Percentiles rank a stretch among this genome's conserved stretches.
phyloP scores from a whole-genome alignment of 2,329 filamentous ascomycete genomes.

The Arthrobotrys entomopaga region DNA sequence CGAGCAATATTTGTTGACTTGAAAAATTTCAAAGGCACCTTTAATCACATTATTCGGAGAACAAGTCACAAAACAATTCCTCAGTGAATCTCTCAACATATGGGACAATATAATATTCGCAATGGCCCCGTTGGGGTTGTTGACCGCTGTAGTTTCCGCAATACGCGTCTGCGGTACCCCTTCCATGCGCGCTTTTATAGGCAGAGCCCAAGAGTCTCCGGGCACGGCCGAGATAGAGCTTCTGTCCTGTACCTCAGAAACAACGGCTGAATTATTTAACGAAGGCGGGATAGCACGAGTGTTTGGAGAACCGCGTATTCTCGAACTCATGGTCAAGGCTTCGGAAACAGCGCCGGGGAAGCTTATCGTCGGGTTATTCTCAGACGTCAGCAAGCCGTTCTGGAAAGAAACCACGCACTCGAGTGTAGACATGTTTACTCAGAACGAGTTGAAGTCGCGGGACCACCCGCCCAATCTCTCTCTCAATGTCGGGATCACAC shows the following conservation, averaged over 20 bases:
- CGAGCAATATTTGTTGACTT: background rate
- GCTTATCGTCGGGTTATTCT: constrained; percentile 20
- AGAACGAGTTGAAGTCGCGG: constrained; percentile 33
- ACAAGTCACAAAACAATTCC: constrained; percentile 62
- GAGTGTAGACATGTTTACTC: constrained; percentile 5
- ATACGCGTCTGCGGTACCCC: constrained; percentile 60
- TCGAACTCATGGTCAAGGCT: constrained; percentile 40
- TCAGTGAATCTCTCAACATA: constrained; percentile 60
- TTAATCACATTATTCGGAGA: constrained; percentile 63
- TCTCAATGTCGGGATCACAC: constrained; percentile 45
- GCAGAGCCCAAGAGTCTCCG: constrained; percentile 30
- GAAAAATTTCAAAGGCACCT: constrained; percentile 49
- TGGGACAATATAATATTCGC: constrained; percentile 56
- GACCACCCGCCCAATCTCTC: constrained; percentile 52
- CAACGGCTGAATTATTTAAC: constrained; percentile 27
- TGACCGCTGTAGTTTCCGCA: constrained; percentile 61
- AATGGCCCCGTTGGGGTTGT: constrained; percentile 60
- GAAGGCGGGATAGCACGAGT: constrained; percentile 46
- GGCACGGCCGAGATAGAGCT: constrained; percentile 39
- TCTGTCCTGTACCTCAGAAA: constrained; percentile 42
- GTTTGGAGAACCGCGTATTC: constrained; percentile 32
- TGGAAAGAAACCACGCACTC: constrained; percentile 30
- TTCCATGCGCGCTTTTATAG: constrained; percentile 42
- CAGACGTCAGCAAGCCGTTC: constrained; percentile 23
- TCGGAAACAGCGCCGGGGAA: constrained; percentile 3